Evolutionary conservation across 2,329 filamentous ascomycete genomes (phyloP), one percentile per base, ranked within the genome.

Genomic region (Thielaviopsis euricoi): DNA sequence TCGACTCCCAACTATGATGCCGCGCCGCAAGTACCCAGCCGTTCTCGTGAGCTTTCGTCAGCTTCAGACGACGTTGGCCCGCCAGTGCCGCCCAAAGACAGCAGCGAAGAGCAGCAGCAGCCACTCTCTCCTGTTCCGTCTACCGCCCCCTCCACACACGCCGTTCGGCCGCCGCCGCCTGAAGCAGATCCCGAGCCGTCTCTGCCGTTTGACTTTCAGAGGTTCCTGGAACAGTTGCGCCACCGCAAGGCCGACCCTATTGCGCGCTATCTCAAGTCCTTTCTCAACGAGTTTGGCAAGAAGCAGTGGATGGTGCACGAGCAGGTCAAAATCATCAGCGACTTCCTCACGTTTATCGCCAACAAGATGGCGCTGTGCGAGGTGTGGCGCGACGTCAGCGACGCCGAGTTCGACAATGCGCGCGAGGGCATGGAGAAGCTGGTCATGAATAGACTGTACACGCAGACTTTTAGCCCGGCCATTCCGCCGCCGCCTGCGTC

Each of bases 231-330:
- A 69, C 93, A 98, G 70, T 76, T 98, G 33, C 85, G 93, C 61
- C 93, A 98, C 71, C 88, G 91, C 63, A 95, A 94, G 59, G 94
- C 93, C n/a, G 94, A 98, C 66, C 93, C 94, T 0, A 91, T 98
- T 1, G 94, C 94, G 5, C 86, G 91, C 62, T 98, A 96, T 67
- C 77, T 98, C 52, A 87, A 94, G 63, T 97, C 93, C 0, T 98
- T 98, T 66, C 73, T 98, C 29, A 83, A 82, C 53, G 94, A 98
- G 69, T 98, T 98, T 71, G 88, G 83, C 40, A 98, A 97, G 74
- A 88, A 90, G 64, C 93, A 97, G 70, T 98, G 93, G 93, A 95
- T 95, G 87, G 93, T 96, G 6, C 93, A 98, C 68, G 93, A 98
- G 71, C 93, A 98, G 70, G 93, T 97, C 68, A 98, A 98, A 72